These are phyloP conservation scores for Pythium coloratum DNA, from an alignment of 352 stramenopile genomes.

Conservation along the genomic window DNA sequence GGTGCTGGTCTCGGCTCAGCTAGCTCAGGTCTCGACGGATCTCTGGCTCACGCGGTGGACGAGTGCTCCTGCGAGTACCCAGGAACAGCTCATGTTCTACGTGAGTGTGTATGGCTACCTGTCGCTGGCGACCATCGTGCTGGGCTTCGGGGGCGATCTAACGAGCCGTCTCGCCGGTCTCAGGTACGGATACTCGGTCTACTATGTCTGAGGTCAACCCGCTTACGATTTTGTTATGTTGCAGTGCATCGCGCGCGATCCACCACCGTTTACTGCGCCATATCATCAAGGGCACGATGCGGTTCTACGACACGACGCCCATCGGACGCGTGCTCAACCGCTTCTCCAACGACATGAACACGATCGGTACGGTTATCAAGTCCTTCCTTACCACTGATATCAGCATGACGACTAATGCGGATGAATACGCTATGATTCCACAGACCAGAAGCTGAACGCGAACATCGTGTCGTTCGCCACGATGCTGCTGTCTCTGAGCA, in stretches of 20 bases:
- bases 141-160: conserved; percentile 53
- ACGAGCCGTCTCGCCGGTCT: conserved; percentile 36
- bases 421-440: neutral
- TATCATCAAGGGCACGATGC: conserved; percentile 76
- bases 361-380: conserved; percentile 40
- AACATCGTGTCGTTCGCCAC: conserved; percentile 46
- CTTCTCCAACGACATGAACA: conserved; percentile 72
- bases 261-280: conserved; percentile 60
- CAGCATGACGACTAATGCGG: too few species aligned
- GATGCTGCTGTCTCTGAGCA: conserved; percentile 48
- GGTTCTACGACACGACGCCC: conserved; percentile 85
- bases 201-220: too few species aligned
- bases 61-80: conserved; percentile 20
- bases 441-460: conserved; percentile 61
- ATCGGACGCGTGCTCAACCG: conserved; percentile 78
- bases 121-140: conserved; percentile 45
- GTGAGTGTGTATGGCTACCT: conserved; percentile 61
- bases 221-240: neutral
- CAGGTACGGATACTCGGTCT: neutral
- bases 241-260: conserved; percentile 59
- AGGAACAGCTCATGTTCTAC: conserved; percentile 41
- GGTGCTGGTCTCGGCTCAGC: conserved; percentile 45
- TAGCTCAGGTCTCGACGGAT: conserved; percentile 57
- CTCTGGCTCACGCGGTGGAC: conserved; percentile 73
- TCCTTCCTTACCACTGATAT: too few species aligned